These are phyloP conservation scores for Neopestalotiopsis clavispora DNA, from an alignment of 2,329 filamentous ascomycete species.

Conservation along the genomic window DNA sequence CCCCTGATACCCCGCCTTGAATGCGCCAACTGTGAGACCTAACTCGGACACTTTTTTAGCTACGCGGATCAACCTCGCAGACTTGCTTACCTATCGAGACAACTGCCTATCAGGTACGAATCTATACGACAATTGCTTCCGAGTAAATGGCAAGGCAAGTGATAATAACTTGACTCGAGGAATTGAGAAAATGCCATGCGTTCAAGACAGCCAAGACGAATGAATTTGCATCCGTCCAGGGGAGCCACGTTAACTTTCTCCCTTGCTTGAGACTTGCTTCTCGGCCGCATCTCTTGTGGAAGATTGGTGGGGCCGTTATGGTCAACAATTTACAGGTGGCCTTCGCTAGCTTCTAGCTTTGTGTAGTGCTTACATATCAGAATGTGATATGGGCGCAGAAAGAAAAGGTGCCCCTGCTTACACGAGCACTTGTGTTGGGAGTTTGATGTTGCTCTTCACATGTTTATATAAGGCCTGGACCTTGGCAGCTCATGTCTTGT, in stretches of 20 bases:
- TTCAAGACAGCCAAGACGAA: too few relatives aligned
- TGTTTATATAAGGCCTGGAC: neutral
- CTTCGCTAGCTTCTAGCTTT: neutral
- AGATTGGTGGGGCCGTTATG: neutral
- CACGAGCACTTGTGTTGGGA: neutral
- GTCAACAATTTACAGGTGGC: neutral
- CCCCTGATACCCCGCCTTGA: neutral
- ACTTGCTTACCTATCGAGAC: too few relatives aligned
- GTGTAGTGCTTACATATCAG: neutral
- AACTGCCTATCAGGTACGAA: too few relatives aligned
- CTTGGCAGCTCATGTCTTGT: neutral
- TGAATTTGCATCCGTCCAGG: too few relatives aligned
- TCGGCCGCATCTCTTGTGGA: neutral
- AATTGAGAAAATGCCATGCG: too few relatives aligned
- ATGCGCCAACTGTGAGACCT: neutral
- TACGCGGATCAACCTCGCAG: neutral
- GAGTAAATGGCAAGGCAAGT: too few relatives aligned
- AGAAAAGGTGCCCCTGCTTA: neutral
- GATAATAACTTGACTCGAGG: too few relatives aligned
- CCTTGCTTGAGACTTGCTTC: too few relatives aligned
- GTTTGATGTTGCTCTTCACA: neutral
- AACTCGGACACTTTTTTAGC: neutral
- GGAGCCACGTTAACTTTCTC: too few relatives aligned
- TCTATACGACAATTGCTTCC: too few relatives aligned
- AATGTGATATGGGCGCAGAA: neutral